Evolutionary conservation across 371 early-diverging fungal species (phyloP), one percentile per base, ranked within the genome.

Genomic region (Quaeritorhiza haematococci): DNA sequence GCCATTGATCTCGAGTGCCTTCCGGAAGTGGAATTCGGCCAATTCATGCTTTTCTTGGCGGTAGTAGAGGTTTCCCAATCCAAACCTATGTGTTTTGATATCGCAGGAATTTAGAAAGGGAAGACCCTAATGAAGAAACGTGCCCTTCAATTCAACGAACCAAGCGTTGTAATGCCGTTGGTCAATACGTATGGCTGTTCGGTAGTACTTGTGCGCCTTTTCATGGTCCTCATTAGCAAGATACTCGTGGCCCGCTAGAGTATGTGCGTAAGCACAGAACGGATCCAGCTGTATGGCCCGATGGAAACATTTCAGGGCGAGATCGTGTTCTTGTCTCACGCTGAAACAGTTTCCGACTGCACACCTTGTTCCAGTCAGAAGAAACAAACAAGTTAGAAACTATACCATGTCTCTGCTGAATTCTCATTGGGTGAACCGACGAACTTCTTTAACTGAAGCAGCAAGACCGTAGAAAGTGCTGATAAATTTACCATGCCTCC

Each of bases 161-260:
- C 85, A 88, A 23, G 91, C 91, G 46, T 85, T 83, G 61, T 88
- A 90, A 59, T 89, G 87, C 28, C 90, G 69, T 23, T 76, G 70
- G 57, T 90, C 82, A 32, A 84, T 66, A 26, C 80, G 73, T 23
- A 89, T 61, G 1, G 91, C 90, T 4, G 71, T 69, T 24, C 86
- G 79, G 72, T 85, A 92, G 33, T 76, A 79, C 41, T 72, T 72
- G 55, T 78, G 74, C 0, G 92, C 88, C 24, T 84, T 74, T 24
- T 87, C 88, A 44, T 73, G 69, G 55, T 89, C 87, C 44, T 88
- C 90, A 35, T 76, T 68, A 7, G 80, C 76, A 35, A 84, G 68
- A 61, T 80, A 85, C 61, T 92, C 94, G 59, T 89, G 89, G 0
- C 91, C 94, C 3, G 78, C 65, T 48, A 94, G 78, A 8, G 90